Evolutionary conservation across 1,139 yeast species (phyloP).

Genomic region (Yamadazyma friedrichii): DNA sequence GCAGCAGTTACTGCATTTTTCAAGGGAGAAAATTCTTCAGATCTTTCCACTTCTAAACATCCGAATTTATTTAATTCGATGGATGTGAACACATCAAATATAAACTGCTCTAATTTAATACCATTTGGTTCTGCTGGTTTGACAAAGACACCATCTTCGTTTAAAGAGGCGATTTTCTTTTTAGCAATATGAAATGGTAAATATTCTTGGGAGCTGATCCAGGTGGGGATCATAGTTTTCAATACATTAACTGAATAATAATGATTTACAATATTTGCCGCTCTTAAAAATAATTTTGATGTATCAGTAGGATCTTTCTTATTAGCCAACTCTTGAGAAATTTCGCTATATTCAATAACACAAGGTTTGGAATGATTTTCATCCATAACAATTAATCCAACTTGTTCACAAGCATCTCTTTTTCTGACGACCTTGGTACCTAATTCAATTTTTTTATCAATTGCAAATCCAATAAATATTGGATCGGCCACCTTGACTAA

Average conservation of each 20-base stretch:
- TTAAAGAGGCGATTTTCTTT: constrained; percentile 76
- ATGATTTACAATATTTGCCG: constrained; percentile 97
- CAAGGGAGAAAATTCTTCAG: constrained; percentile 87
- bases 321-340: constrained; percentile 69
- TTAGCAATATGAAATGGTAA: constrained; percentile 93
- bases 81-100: constrained; percentile 91
- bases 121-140: constrained; percentile 83
- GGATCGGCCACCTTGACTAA: constrained; percentile 96
- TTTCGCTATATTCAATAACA: constrained; percentile 95
- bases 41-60: constrained; percentile 85
- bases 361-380: constrained; percentile 65
- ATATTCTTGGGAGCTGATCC: constrained; percentile 65
- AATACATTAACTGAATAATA: constrained; percentile 83
- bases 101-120: constrained; percentile 92
- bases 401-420: constrained; percentile 82
- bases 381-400: constrained; percentile 85
- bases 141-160: constrained; percentile 46
- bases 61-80: constrained; percentile 78
- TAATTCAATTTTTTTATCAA: constrained; percentile 60
- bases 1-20: constrained; percentile 85
- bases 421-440: constrained; percentile 96
- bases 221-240: constrained; percentile 54
- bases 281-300: constrained; percentile 69
- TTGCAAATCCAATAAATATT: constrained; percentile 82
- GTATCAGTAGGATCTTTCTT: constrained; percentile 49